Evolutionary conservation across 2,329 filamentous ascomycete genomes (phyloP), one percentile per base, ranked within the genome.

Genomic region (Aspergillus aculeatinus): DNA sequence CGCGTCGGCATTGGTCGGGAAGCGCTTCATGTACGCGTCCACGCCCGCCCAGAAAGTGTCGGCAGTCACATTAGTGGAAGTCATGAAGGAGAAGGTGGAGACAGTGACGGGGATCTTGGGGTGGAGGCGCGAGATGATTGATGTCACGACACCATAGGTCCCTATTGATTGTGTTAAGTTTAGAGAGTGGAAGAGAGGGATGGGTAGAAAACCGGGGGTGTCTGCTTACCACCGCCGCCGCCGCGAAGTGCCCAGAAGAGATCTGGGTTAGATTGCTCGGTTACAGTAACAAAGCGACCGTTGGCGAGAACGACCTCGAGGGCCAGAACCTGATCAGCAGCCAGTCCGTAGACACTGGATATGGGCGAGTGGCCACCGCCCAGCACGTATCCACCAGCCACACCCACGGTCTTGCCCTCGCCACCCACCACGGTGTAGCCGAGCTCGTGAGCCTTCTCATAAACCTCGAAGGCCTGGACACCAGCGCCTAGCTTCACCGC

Each of bases 221-320:
- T 54, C 1, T n/a, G 31, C 52, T 47, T 31, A 31, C 52, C 52
- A 3, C 80, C 82, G 1, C 85, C 86, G 0, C 86, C 85, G 3
- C 85, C 85, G 29, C 78, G 77, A 1, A 88, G 71, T 2, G 86
- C 87, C 86, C 86, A 89, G 74, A 85, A 89, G 1, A 89, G 75
- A 55, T 88, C 86, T 0, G 75, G 59, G 14, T 61, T 42, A 1
- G 56, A 51, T 25, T 66, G 48, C 49, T 70, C 60, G 1, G 65
- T 67, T 23, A 68, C 68, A 3, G 70, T 72, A 7, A 71, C 60
- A 16, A 72, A 69, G n/a, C 59, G 63, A 14, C 70, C 70, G 19
- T 66, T 64, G 9, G 68, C 58, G 3, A 68, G 58, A 1, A 72
- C 70, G 25, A 71, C 65, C 29, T 71, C 68, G 4, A 70, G 57